Percentiles rank a stretch among this genome's conserved stretches.
Evolutionary conservation across 495 filamentous ascomycete species (phyloP).

Genomic region (Chlorociboria aeruginascens): DNA sequence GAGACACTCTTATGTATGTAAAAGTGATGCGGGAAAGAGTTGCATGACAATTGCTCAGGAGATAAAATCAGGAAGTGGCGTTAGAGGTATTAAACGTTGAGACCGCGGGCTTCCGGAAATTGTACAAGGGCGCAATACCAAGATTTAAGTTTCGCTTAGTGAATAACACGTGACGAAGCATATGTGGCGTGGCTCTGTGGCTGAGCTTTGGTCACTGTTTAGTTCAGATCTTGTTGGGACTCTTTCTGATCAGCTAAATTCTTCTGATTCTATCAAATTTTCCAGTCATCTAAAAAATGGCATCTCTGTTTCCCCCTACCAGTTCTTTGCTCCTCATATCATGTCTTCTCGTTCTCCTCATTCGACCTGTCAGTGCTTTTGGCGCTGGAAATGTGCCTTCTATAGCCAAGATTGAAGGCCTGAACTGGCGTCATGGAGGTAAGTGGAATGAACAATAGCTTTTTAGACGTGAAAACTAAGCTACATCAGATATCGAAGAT

Average conservation of each 20-base stretch:
- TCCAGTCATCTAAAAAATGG: slow-evolving; percentile 5
- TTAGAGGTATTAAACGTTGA: too few relatives aligned
- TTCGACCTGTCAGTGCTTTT: slow-evolving; percentile 60
- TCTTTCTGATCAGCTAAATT: background rate
- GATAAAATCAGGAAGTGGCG: too few relatives aligned
- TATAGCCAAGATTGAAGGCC: slow-evolving; percentile 84
- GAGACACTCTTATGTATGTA: too few relatives aligned
- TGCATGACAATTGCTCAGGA: too few relatives aligned
- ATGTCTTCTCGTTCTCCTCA: slow-evolving; percentile 47
- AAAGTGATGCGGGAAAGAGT: too few relatives aligned
- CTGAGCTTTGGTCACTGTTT: background rate
- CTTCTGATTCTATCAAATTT: background rate
- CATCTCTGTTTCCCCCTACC: background rate
- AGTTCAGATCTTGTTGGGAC: too few relatives aligned
- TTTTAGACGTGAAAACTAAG: background rate
- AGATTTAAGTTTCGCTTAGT: too few relatives aligned
- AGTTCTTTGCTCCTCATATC: slow-evolving; percentile 30
- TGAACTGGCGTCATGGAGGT: slow-evolving; percentile 91
- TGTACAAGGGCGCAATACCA: too few relatives aligned
- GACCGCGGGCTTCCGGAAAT: too few relatives aligned
- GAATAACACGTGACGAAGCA: too few relatives aligned
- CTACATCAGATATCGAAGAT: slow-evolving; percentile 64
- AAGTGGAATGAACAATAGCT: slow-evolving; percentile 5
- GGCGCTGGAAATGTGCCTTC: slow-evolving; percentile 94
- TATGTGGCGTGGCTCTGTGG: too few relatives aligned